Evolutionary conservation across 192 early-diverging fungal species (phyloP), one percentile per base, ranked within the genome.

Genomic region (Piromyces finnis): DNA sequence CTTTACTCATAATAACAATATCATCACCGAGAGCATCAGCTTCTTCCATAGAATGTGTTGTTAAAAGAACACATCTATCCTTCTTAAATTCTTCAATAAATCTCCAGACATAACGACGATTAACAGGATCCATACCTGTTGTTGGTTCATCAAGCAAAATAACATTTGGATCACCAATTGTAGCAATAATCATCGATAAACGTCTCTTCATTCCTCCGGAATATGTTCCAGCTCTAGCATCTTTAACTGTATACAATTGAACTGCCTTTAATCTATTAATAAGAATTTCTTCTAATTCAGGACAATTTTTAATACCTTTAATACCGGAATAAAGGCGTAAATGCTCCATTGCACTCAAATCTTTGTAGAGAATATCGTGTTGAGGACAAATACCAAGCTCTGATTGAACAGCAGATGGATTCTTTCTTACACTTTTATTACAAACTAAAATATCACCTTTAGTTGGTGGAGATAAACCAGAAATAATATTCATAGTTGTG

Each of bases 361-460:
- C 93, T 59, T 88, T 87, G 83, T 93, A 94, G 35, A 94, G 81
- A 78, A 94, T 91, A 80, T 94, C 92, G 77, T 91, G 87, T 82
- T 90, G 93, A 29, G 93, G 93, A 83, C 93, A 94, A 17, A 94
- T 87, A 30, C 93, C 93, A 90, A 94, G 90, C 79, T 92, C 86
- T 1, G 86, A 85, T 22, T 93, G 87, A 83, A 94, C 93, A 77
- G 83, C 78, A 26, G 86, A 82, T 87, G 92, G 92, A 37, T 93
- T 87, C 35, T 83, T 81, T 51, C 84, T 82, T 36, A 94, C 87
- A 5, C 84, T 87, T 32, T 86, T 80, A 14, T 89, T 88, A 84
- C 88, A 94, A 39, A 94, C 88, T 27, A 90, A 77, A 4, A 92
- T 91, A 83, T 93, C 91, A 32, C 93, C 93, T 7, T 82, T 78